These are phyloP conservation scores for Starmerella vaccinii DNA, from an alignment of 805 yeast species.

Conservation along the genomic window DNA sequence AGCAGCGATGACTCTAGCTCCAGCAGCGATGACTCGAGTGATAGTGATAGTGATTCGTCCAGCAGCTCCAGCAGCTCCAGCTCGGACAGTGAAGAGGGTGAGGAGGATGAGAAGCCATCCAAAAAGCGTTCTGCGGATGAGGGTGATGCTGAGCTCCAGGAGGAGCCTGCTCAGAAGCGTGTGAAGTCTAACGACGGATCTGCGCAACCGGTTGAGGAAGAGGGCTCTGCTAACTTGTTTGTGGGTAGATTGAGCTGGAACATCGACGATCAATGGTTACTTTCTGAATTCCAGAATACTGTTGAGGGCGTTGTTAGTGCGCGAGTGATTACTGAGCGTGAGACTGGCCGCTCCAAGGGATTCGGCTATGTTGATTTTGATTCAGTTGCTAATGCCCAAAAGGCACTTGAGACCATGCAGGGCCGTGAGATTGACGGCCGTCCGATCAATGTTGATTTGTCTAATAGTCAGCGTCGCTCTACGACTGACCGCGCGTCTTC, in stretches of 20 bases:
- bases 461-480: conserved; percentile 61
- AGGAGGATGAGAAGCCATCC: conserved; percentile 19
- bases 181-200: conserved; percentile 25
- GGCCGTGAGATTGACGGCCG: conserved; percentile 96
- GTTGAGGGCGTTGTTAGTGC: conserved; percentile 76
- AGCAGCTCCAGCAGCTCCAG: conserved; percentile 26
- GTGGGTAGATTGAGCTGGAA: conserved; percentile 98
- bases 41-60: conserved; percentile 18
- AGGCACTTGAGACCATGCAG: conserved; percentile 74
- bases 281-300: conserved; percentile 64
- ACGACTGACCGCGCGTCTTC: conserved; percentile 46
- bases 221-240: conserved; percentile 78
- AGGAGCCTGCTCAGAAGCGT: conserved; percentile 39
- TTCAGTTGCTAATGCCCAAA: conserved; percentile 64
- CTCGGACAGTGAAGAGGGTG: conserved; percentile 23
- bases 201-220: conserved; percentile 28
- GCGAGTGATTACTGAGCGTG: conserved; percentile 88
- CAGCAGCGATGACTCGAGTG: conserved; percentile 12
- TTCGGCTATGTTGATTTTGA: conserved; percentile 90
- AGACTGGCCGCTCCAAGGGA: conserved; percentile 88
- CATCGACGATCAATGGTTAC: conserved; percentile 90
- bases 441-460: conserved; percentile 86
- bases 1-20: neutral
- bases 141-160: conserved; percentile 26
- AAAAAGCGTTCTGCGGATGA: conserved; percentile 24